Evolutionary conservation across 208 protist species (phyloP).

Genomic region (Leishmania guyanensis): DNA sequence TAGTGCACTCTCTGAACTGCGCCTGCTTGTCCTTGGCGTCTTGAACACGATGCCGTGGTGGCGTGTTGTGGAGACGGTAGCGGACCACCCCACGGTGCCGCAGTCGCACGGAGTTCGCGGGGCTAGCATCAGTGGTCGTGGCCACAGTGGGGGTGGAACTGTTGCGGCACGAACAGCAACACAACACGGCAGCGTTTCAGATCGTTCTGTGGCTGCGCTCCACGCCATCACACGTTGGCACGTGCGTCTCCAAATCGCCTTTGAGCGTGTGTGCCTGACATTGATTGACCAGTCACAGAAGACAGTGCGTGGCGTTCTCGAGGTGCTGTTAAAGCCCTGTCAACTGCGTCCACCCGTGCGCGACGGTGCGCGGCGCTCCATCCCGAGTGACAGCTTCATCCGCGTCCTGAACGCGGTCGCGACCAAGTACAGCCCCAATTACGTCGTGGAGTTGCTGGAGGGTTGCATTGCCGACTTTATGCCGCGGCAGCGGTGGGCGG

Average conservation of each 20-base stretch:
- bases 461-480: conserved; percentile 62
- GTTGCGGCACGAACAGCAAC: neutral
- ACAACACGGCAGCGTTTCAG: neutral
- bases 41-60: conserved; percentile 86
- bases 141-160: neutral
- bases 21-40: conserved; percentile 69
- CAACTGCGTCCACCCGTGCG: conserved; percentile 54
- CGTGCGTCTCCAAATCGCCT: conserved; percentile 62
- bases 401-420: conserved; percentile 72
- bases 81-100: neutral
- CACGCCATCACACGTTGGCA: conserved; percentile 68
- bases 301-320: conserved; percentile 70
- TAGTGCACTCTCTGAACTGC: conserved; percentile 45
- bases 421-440: conserved; percentile 37
- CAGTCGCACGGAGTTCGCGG: neutral
- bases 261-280: conserved; percentile 72
- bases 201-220: conserved; percentile 15
- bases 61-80: conserved; percentile 65
- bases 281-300: conserved; percentile 68
- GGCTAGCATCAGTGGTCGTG: neutral
- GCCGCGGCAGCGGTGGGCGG: conserved; percentile 65
- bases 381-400: conserved; percentile 75
- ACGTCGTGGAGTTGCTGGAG: conserved; percentile 66
- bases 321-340: conserved; percentile 76
- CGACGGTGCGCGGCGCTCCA: conserved; percentile 51